A percentile compares a stretch with the other conserved stretches of the same genome.
Conservation (phyloP, 1,139 yeast species). For the Saccharomycopsis hybrid region DNA sequence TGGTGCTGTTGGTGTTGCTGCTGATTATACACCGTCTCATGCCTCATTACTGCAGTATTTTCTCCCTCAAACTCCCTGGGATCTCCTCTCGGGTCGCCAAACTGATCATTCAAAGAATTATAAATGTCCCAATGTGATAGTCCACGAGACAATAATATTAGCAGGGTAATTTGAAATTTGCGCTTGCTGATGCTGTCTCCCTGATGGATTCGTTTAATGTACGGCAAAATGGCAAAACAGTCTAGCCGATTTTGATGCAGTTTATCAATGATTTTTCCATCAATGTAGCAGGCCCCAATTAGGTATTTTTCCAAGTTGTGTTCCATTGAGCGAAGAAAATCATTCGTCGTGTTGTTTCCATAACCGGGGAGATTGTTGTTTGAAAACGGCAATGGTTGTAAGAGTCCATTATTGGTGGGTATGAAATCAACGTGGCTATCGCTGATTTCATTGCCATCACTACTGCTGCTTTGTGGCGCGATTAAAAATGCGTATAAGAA, state of each 20-base stretch:
- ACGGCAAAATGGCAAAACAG: slow-evolving; percentile 4
- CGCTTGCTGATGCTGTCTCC: not conserved
- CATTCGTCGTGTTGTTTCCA: no score
- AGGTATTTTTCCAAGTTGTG: not conserved
- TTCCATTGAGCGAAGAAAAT: not conserved
- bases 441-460: no score
- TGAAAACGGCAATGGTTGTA: not conserved
- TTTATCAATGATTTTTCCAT: not conserved
- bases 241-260: not conserved
- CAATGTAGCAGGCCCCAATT: not conserved
- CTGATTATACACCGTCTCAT: no score
- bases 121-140: not conserved
- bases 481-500: slow-evolving; percentile 6
- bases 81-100: not conserved
- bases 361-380: no score
- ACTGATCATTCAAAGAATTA: not conserved
- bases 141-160: not conserved
- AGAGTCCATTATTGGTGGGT: slow-evolving; percentile 1
- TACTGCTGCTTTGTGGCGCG: not conserved
- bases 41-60: no score
- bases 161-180: slow-evolving; percentile 1
- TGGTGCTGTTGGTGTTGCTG: no score
- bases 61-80: no score
- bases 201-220: not conserved
- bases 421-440: not conserved